A percentile compares a stretch with the other conserved stretches of the same genome.
These are phyloP conservation scores for Artemisia tridentata DNA, from an alignment of 129 eudicot species.

Conservation along the genomic window DNA sequence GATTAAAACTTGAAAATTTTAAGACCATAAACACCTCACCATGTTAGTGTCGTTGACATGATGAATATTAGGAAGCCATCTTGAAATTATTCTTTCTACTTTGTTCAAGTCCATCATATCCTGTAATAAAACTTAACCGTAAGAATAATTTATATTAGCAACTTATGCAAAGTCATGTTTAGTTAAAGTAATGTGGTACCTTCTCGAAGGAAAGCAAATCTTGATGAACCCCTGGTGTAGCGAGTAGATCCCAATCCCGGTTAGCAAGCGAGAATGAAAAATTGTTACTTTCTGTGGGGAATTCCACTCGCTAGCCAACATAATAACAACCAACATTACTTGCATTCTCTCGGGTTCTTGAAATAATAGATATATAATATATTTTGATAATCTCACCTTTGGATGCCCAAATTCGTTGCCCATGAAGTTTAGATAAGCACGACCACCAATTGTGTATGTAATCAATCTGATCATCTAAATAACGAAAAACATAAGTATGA, in stretches of 20 bases:
- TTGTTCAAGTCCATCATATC: too few relatives aligned
- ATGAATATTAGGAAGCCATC: constrained; percentile 71
- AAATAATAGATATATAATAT: background rate
- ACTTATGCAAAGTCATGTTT: background rate
- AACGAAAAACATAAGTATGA: background rate
- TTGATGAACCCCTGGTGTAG: constrained; percentile 51
- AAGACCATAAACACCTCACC: constrained; percentile 42
- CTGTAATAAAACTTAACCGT: too few relatives aligned
- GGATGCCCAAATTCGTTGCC: constrained; percentile 99
- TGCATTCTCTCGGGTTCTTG: background rate
- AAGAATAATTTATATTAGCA: background rate
- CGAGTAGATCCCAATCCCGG: constrained; percentile 85
- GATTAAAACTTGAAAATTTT: background rate
- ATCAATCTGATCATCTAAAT: constrained; percentile 79
- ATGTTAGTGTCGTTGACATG: constrained; percentile 66
- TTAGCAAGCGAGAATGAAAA: constrained; percentile 79
- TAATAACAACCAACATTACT: constrained; percentile 10
- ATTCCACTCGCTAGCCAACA: constrained; percentile 74
- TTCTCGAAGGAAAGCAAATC: constrained; percentile 75
- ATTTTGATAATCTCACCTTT: constrained; percentile 41
- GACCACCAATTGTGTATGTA: constrained; percentile 76
- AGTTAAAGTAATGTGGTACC: constrained; percentile 38
- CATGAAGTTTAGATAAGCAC: constrained; percentile 93
- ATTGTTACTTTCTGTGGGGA: constrained; percentile 73
- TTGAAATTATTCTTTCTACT: constrained; percentile 55